Evolutionary conservation across 139 green algal species (phyloP).

Genomic region (Chlamydomonas sphaeroides): DNA sequence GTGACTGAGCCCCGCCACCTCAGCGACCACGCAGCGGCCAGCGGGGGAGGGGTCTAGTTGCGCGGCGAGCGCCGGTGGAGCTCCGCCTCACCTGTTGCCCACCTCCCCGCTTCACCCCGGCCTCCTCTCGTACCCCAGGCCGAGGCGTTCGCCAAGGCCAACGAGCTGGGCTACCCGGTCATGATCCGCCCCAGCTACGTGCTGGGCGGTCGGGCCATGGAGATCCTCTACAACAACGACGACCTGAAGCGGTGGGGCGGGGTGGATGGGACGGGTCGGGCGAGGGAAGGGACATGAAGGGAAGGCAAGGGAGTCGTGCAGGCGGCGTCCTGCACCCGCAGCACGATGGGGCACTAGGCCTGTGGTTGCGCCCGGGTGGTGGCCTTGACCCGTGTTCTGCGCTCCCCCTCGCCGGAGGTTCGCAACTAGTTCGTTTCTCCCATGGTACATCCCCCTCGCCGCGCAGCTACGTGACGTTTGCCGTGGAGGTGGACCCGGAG

Average conservation of each 20-base stretch:
- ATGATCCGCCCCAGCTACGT: slow-evolving; percentile 99
- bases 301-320: too few relatives aligned
- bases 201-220: slow-evolving; percentile 97
- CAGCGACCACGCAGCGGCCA: too few relatives aligned
- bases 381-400: neutral
- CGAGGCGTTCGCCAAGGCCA: slow-evolving; percentile 83
- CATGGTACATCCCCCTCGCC: neutral
- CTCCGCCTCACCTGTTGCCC: too few relatives aligned
- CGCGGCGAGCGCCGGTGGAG: too few relatives aligned
- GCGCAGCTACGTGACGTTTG: slow-evolving; percentile 69
- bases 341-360: too few relatives aligned
- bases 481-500: slow-evolving; percentile 91
- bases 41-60: too few relatives aligned
- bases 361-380: too few relatives aligned
- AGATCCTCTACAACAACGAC: slow-evolving; percentile 94
- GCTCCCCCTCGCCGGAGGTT: neutral
- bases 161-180: slow-evolving; percentile 93
- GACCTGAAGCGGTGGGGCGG: slow-evolving; percentile 77
- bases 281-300: too few relatives aligned
- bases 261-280: neutral
- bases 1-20: too few relatives aligned
- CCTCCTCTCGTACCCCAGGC: slow-evolving; percentile 55
- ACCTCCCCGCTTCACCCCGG: neutral
- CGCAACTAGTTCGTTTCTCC: too few relatives aligned
- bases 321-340: too few relatives aligned